Percentiles rank a stretch among this genome's conserved stretches.
These are phyloP conservation scores for Trichoderma asperelloides DNA, from an alignment of 495 filamentous ascomycete species.

Conservation along the genomic window DNA sequence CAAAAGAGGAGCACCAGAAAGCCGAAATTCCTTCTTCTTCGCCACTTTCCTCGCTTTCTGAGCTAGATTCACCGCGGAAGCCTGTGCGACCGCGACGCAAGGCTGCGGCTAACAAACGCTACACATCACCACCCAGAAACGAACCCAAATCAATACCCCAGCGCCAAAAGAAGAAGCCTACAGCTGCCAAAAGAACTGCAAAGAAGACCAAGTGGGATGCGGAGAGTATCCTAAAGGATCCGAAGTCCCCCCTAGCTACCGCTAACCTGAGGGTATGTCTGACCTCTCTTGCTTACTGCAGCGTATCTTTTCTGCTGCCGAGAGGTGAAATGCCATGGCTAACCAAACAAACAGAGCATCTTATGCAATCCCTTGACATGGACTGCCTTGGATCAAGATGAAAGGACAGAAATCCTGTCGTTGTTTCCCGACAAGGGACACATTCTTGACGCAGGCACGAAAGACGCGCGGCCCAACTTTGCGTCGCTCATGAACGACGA, in stretches of 20 bases:
- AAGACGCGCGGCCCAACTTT: conserved; percentile 26
- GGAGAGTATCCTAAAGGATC: conserved; percentile 46
- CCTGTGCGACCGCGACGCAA: not conserved
- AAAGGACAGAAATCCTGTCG: conserved; percentile 46
- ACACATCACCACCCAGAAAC: not conserved
- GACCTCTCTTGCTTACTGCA: not conserved
- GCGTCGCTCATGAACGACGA: conserved; percentile 31
- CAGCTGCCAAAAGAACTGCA: conserved; percentile 12
- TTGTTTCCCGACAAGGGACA: conserved; percentile 44
- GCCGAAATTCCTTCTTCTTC: not conserved
- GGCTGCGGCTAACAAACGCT: not conserved
- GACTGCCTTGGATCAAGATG: conserved; percentile 44
- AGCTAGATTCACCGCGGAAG: not conserved
- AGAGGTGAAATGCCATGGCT: conserved; percentile 2
- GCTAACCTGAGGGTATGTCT: conserved; percentile 48
- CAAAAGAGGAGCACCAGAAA: not conserved
- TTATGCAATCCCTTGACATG: conserved; percentile 49
- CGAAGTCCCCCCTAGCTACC: conserved; percentile 44
- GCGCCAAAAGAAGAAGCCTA: conserved; percentile 14
- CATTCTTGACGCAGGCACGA: conserved; percentile 24
- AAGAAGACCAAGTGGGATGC: conserved; percentile 23
- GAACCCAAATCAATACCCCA: not conserved
- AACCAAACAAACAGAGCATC: conserved; percentile 36
- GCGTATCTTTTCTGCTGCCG: not conserved
- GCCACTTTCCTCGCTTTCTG: not conserved